These are phyloP conservation scores for Cladosporium colombiae DNA, from an alignment of 2,329 filamentous ascomycete genomes.

Conservation along the genomic window DNA sequence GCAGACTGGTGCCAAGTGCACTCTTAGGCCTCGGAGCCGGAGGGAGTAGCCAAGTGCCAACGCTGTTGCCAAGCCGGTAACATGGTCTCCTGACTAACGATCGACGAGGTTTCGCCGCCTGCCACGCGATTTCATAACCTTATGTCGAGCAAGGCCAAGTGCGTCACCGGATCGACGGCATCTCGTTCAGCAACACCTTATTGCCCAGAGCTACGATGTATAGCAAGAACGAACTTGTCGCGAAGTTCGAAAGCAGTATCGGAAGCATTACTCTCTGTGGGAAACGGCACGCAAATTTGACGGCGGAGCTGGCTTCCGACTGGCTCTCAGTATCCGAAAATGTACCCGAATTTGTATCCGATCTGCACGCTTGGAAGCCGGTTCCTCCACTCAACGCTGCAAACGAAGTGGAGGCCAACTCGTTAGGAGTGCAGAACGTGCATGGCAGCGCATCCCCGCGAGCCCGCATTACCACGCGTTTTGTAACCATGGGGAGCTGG, in stretches of 20 bases:
- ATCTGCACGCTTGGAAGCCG: not conserved
- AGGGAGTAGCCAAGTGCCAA: slow-evolving; percentile 3
- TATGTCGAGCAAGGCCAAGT: not conserved
- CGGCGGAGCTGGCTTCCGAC: not conserved
- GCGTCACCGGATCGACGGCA: not conserved
- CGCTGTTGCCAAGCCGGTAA: not conserved
- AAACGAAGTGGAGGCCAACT: slow-evolving; percentile 2
- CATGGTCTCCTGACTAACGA: not conserved
- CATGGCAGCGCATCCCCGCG: not conserved
- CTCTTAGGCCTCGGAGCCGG: slow-evolving; percentile 11
- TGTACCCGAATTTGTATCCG: slow-evolving; percentile 1
- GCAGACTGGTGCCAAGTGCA: slow-evolving; percentile 9
- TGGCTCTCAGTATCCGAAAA: not conserved
- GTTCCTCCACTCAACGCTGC: not conserved
- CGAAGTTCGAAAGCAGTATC: not conserved
- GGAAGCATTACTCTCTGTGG: not conserved
- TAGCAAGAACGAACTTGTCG: not conserved
- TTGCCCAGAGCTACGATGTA: not conserved
- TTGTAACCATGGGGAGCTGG: not conserved
- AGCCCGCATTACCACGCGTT: not conserved
- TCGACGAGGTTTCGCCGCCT: slow-evolving; percentile 6
- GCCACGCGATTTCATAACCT: not conserved
- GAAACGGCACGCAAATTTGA: not conserved
- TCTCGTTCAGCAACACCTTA: not conserved
- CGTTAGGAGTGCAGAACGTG: not conserved